A percentile compares a stretch with the other conserved stretches of the same genome.
Conservation (phyloP, 2,329 filamentous ascomycete species). For the Verticillium tricorpus region DNA sequence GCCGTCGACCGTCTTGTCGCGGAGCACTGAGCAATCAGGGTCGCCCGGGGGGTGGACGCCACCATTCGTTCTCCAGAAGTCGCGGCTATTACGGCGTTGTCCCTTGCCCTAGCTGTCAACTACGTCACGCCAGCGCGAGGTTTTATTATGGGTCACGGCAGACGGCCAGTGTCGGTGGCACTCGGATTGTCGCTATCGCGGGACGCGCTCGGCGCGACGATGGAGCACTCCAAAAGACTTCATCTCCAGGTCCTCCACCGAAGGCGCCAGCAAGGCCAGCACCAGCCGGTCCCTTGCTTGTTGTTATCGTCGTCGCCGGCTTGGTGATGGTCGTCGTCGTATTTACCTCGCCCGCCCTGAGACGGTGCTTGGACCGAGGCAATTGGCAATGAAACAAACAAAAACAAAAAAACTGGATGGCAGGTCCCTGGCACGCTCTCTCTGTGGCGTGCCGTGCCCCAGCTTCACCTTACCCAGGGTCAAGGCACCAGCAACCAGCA, state of each 20-base stretch:
- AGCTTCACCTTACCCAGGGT: background rate
- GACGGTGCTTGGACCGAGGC: background rate
- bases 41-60: background rate
- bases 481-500: background rate
- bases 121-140: background rate
- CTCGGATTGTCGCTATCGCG: background rate
- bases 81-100: background rate
- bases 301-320: background rate
- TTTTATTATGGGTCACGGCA: background rate
- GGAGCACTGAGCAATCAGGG: background rate
- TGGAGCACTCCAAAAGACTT: background rate
- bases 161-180: background rate
- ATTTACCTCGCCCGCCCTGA: background rate
- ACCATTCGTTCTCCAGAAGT: background rate
- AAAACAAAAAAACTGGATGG: background rate
- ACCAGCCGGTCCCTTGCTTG: background rate
- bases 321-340: background rate
- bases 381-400: background rate
- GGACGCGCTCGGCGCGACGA: background rate
- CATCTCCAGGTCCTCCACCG: background rate
- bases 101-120: background rate
- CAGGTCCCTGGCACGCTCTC: background rate
- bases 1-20: background rate
- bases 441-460: background rate
- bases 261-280: background rate